A percentile compares a stretch with the other conserved stretches of the same genome.
These are phyloP conservation scores for Zasmidium cellare DNA, from an alignment of 2,329 filamentous ascomycete species.

Conservation along the genomic window DNA sequence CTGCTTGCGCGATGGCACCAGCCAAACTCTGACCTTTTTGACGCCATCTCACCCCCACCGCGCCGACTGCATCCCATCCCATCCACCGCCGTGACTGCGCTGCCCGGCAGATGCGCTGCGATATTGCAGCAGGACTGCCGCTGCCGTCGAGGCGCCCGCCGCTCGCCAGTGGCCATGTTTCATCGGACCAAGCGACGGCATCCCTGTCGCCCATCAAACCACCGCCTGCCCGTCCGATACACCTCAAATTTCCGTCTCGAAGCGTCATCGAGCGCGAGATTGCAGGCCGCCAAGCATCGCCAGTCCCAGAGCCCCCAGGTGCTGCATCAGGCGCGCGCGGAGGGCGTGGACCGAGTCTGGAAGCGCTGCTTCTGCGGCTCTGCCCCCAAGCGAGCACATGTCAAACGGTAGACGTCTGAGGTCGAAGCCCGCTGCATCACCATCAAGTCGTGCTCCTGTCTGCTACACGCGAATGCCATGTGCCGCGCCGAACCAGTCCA, in stretches of 20 bases:
- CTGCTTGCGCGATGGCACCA: neutral
- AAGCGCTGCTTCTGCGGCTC: slow-evolving; percentile 5
- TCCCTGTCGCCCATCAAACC: slow-evolving; percentile 24
- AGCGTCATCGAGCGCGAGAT: slow-evolving; percentile 16
- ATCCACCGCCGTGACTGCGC: neutral
- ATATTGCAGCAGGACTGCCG: neutral
- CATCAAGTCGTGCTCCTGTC: slow-evolving; percentile 4
- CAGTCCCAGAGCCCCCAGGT: neutral
- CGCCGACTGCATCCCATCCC: neutral
- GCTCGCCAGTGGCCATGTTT: slow-evolving; percentile 10
- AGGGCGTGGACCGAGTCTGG: neutral
- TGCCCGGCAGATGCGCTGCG: neutral
- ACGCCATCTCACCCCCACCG: neutral
- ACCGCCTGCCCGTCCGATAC: slow-evolving; percentile 9
- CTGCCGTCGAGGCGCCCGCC: neutral
- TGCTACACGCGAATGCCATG: slow-evolving; percentile 21
- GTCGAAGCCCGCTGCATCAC: slow-evolving; percentile 19
- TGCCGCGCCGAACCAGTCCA: slow-evolving; percentile 9
- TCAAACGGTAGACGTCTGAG: slow-evolving; percentile 26
- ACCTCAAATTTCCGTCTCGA: slow-evolving; percentile 23
- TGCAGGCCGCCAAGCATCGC: slow-evolving; percentile 14
- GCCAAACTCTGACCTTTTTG: slow-evolving; percentile 1
- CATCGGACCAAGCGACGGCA: slow-evolving; percentile 16
- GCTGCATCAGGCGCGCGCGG: slow-evolving; percentile 5
- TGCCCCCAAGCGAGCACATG: slow-evolving; percentile 18